phyloP scores from a whole-genome alignment of 108 stramenopile species.

The Nitzschia putrida region DNA sequence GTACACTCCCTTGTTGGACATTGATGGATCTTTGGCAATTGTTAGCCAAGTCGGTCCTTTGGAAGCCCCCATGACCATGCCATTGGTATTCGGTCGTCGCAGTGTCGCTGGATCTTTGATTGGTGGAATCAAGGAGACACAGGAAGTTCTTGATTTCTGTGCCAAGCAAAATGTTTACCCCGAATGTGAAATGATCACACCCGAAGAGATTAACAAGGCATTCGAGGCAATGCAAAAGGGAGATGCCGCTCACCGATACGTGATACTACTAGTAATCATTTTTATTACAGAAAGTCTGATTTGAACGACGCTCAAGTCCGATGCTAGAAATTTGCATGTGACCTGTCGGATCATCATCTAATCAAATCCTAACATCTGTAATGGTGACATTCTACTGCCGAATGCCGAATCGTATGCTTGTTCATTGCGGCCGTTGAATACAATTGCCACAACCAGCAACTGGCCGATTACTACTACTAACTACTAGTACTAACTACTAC shows the following conservation, averaged over 20 bases:
- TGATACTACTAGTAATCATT: no score
- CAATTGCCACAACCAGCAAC: no score
- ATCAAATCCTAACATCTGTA: no score
- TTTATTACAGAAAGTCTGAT: no score
- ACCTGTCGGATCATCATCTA: no score
- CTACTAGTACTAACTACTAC: no score
- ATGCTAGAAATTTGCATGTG: no score
- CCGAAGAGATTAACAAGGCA: not conserved
- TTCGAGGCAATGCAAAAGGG: slow-evolving; percentile 8
- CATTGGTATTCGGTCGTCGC: slow-evolving; percentile 15
- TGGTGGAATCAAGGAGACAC: slow-evolving; percentile 59
- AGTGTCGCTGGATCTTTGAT: slow-evolving; percentile 36
- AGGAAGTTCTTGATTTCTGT: slow-evolving; percentile 59
- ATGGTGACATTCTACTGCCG: no score
- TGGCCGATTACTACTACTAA: no score
- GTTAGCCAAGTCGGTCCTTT: slow-evolving; percentile 20
- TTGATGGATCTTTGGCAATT: slow-evolving; percentile 31
- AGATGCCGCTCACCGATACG: not conserved
- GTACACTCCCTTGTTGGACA: slow-evolving; percentile 33
- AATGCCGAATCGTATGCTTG: no score
- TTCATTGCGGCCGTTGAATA: no score
- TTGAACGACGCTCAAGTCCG: no score
- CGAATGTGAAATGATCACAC: slow-evolving; percentile 35
- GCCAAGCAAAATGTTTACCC: slow-evolving; percentile 39
- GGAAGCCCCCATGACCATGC: slow-evolving; percentile 8